Conservation (phyloP, 306 rosid species). For the Sphenostylis stenocarpa region DNA sequence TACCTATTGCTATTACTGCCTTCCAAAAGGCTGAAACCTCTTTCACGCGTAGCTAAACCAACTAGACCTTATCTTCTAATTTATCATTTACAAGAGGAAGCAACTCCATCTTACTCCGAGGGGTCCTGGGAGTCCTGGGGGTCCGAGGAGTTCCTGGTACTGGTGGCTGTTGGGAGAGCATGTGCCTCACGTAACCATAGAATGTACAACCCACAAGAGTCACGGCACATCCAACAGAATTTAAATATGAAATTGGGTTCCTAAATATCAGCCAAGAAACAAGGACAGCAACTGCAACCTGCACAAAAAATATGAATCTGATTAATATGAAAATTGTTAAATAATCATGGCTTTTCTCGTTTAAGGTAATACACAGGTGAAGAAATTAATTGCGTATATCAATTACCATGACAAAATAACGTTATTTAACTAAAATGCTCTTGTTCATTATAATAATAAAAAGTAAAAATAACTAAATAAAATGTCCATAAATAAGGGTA, state of each 20-base stretch:
- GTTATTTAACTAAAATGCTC: background rate
- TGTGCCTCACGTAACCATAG: conserved; percentile 88
- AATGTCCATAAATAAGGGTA: background rate
- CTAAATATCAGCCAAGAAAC: conserved; percentile 90
- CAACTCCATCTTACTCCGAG: conserved; percentile 78
- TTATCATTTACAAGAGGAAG: conserved; percentile 96
- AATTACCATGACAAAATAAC: background rate
- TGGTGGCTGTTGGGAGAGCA: conserved; percentile 79
- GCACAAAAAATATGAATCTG: conserved; percentile 22
- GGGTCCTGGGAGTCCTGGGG: conserved; percentile 82
- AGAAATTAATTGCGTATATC: background rate
- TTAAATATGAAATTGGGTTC: conserved; percentile 82
- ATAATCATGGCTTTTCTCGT: background rate
- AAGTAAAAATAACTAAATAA: background rate
- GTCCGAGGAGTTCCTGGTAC: conserved; percentile 77
- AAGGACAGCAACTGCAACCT: conserved; percentile 98
- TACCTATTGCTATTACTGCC: conserved; percentile 46
- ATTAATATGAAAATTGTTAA: background rate
- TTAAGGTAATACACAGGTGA: background rate
- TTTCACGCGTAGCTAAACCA: conserved; percentile 7
- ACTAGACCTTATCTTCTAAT: conserved; percentile 76
- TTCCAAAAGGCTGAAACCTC: conserved; percentile 30
- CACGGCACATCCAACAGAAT: conserved; percentile 79
- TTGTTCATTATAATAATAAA: background rate
- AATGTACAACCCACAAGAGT: conserved; percentile 94